Evolutionary conservation across 768 basidiomycete genomes (phyloP).

Genomic region (Boletus rufocinnamomeus): DNA sequence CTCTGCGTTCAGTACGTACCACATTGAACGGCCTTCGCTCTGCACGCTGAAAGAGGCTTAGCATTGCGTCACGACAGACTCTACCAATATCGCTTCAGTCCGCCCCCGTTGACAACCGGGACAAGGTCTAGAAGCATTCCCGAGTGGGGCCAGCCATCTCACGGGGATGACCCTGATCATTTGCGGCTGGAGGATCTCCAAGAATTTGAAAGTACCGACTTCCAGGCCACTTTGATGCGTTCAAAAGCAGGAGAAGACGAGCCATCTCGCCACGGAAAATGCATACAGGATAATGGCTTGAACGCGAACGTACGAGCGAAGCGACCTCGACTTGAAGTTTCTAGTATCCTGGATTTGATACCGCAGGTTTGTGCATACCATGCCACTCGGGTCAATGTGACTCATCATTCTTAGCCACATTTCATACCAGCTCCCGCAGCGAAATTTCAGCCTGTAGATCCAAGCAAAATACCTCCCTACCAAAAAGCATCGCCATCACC

Average conservation of each 20-base stretch:
- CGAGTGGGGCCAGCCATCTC: constrained; percentile 43
- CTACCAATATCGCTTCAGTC: constrained; percentile 25
- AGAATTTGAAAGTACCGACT: constrained; percentile 44
- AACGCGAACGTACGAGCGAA: constrained; percentile 27
- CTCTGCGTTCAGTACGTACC: constrained; percentile 27
- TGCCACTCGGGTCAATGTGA: neutral
- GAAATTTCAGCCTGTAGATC: constrained; percentile 19
- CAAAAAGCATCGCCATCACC: constrained; percentile 38
- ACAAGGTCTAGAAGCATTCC: constrained; percentile 13
- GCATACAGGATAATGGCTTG: neutral
- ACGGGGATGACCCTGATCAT: constrained; percentile 37
- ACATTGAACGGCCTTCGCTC: neutral
- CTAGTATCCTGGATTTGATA: constrained; percentile 40
- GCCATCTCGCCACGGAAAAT: constrained; percentile 11
- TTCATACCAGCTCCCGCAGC: constrained; percentile 22
- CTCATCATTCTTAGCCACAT: constrained; percentile 28
- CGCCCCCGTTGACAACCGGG: constrained; percentile 15
- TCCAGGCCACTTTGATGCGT: constrained; percentile 17
- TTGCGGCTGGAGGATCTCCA: constrained; percentile 42
- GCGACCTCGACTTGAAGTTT: constrained; percentile 38
- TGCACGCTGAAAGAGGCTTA: constrained; percentile 17
- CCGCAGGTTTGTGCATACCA: constrained; percentile 45
- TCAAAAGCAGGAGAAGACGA: neutral
- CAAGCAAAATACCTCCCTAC: constrained; percentile 34
- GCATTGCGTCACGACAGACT: constrained; percentile 20